Evolutionary conservation across 495 filamentous ascomycete genomes (phyloP).

Genomic region (Aspergillus bridgeri): DNA sequence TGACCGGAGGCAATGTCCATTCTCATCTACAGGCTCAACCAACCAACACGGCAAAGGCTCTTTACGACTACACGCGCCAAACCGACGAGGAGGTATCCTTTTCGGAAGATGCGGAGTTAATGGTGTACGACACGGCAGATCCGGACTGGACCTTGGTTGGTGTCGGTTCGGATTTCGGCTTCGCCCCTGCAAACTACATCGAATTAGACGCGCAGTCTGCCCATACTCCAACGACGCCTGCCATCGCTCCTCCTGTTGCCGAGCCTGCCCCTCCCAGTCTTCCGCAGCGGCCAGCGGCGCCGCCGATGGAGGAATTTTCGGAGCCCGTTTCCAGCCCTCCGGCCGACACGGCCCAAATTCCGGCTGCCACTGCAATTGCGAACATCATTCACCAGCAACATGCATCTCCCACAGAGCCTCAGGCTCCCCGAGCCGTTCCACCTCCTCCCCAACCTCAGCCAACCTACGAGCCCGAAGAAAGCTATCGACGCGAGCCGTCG

Average conservation of each 20-base stretch:
- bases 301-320: slow-evolving; percentile 22
- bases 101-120: slow-evolving; percentile 77
- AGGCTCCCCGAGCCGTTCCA: slow-evolving; percentile 33
- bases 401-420: slow-evolving; percentile 24
- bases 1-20: slow-evolving; percentile 1
- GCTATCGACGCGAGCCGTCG: slow-evolving; percentile 52
- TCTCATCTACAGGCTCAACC: slow-evolving; percentile 61
- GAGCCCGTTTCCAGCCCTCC: slow-evolving; percentile 24
- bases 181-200: slow-evolving; percentile 97
- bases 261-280: slow-evolving; percentile 37
- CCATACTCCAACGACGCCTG: slow-evolving; percentile 22
- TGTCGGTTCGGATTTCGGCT: slow-evolving; percentile 80
- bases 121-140: slow-evolving; percentile 86
- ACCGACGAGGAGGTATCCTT: slow-evolving; percentile 98
- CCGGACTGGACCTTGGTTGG: slow-evolving; percentile 97
- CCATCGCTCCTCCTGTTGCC: slow-evolving; percentile 25
- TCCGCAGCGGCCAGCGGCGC: slow-evolving; percentile 33
- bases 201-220: slow-evolving; percentile 51
- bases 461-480: slow-evolving; percentile 49
- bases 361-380: slow-evolving; percentile 69
- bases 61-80: slow-evolving; percentile 95
- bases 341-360: slow-evolving; percentile 50
- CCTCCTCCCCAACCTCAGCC: slow-evolving; percentile 41
- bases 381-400: slow-evolving; percentile 62
- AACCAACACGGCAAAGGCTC: slow-evolving; percentile 68